phyloP scores from a whole-genome alignment of 257 asterid genomes.

The Anisodus acutangulus region DNA sequence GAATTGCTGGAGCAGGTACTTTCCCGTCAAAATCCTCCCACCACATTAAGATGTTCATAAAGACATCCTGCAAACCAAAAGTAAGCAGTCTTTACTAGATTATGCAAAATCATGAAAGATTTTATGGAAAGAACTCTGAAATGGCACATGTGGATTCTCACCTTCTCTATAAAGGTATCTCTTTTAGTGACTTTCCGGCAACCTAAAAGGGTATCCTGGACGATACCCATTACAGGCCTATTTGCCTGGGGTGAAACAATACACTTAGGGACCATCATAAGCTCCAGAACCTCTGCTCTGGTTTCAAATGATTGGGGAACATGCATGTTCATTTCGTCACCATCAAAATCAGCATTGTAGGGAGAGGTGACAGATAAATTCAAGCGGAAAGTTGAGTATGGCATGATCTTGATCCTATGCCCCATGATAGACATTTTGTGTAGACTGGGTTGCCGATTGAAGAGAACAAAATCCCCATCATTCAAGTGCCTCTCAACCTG shows the following conservation, averaged over 20 bases:
- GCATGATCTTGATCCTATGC: constrained; percentile 97
- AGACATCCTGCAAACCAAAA: constrained; percentile 73
- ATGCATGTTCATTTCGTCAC: constrained; percentile 99
- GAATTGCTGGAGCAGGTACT: constrained; percentile 94
- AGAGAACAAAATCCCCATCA: constrained; percentile 96
- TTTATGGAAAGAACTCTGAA: neutral
- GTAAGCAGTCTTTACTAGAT: constrained; percentile 13
- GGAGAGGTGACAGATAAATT: constrained; percentile 98
- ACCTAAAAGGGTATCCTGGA: constrained; percentile 95
- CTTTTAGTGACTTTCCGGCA: constrained; percentile 96
- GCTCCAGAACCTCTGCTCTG: constrained; percentile 95
- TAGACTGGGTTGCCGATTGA: constrained; percentile 98
- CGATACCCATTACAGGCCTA: constrained; percentile 99
- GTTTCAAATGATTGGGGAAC: constrained; percentile 99
- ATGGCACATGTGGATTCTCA: constrained; percentile 28
- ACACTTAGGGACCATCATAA: constrained; percentile 99
- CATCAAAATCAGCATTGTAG: constrained; percentile 99
- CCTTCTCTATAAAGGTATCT: constrained; percentile 97
- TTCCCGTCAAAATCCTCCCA: constrained; percentile 99
- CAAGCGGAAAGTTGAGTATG: constrained; percentile 95
- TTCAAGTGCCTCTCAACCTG: constrained; percentile 99
- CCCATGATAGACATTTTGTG: constrained; percentile 99
- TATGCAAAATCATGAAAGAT: neutral
- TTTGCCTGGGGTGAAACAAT: constrained; percentile 96
- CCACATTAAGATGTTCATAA: constrained; percentile 99